Evolutionary conservation across 495 filamentous ascomycete species (phyloP), one percentile per base, ranked within the genome.

Genomic region (Aspergillus panamensis): DNA sequence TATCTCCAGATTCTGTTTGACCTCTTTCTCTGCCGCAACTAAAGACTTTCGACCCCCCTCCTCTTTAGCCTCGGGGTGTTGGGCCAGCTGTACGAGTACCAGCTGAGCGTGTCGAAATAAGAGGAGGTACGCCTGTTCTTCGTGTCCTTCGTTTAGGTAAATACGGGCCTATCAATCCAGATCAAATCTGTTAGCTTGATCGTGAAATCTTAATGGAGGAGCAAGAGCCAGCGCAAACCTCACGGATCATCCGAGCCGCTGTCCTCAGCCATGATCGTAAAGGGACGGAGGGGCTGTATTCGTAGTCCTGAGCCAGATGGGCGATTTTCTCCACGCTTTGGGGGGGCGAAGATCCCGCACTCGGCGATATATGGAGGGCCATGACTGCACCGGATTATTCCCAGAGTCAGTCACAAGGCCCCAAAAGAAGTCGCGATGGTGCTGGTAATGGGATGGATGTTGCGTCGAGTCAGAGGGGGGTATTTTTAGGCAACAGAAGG

Each of bases 61-160:
- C 14, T 78, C 69, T 39, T 74, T 78, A 14, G 75, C 73, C 35
- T 82, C 74, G 1, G 88, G 87, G 63, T 91, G 88, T 1, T 65
- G 73, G 0, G 77, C 73, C 13, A 91, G 76, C 40, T 82, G 75
- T 2, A 85, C 75, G 30, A 87, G 73, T 4, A 89, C 78, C 7
- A 97, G 80, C 48, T 82, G 80, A 10, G 88, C 87, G 72, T 92
- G 90, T 67, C 94, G 85, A 59, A 92, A 87, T 8, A 96, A 80
- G 16, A 97, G 77, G 20, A 97, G 76, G 73, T 94, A 98, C 2
- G 93, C 87, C 66, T 93, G 88, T 57, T 92, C 82, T 48, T 91
- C 80, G 73, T 96, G 89, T 55, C 88, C 86, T 74, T 98, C 95
- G 17, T 77, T 82, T 65, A 92, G 82, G 69, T 96, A 96, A 60